Evolutionary conservation across 192 early-diverging fungal species (phyloP), one percentile per base, ranked within the genome.

Genomic region (Phlyctochytrium bullatum): DNA sequence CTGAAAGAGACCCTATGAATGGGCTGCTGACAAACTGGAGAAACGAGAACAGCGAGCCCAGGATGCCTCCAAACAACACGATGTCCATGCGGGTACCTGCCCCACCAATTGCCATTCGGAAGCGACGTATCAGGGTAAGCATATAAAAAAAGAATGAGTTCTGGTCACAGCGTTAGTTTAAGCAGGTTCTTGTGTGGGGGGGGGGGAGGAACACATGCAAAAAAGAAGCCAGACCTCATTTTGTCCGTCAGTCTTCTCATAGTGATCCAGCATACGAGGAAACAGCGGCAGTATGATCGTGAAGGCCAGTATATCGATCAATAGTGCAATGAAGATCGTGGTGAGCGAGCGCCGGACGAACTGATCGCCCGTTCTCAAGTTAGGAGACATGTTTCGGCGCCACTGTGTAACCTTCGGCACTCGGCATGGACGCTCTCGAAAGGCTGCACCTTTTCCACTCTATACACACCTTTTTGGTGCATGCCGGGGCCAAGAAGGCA

Each of bases 241-340:
- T 4, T 52, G 20, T 59, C 82, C 77, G 54, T 91, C 89, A 23
- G 79, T 74, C 25, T 76, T 73, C 33, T 89, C 85, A 82, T 99
- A 99, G 62, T 92, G 89, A 59, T 93, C 85, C 3, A 99, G 77
- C 32, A 97, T 78, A 23, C 95, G 80, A 36, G 97, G 97, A 64
- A 93, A 91, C 32, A 99, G 83, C 2, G 97, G 97, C 36, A 99
- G 76, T 72, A 99, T 97, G 62, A 96, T 94, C 10, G 97, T 99
- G 78, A 99, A 99, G 2, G 95, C 91, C 28, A 99, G 88, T 58
- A 99, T 91, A 74, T 97, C 97, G 25, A 99, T 85, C 36, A 99
- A 77, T 20, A 99, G 84, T 0, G 93, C 91, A 10, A 85, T 81
- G 66, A 98, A 94, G 24, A 97, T 86, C 3, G 85, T 82, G 34